Evolutionary conservation across 1,139 yeast species (phyloP).

Genomic region (Hansenula anomala): DNA sequence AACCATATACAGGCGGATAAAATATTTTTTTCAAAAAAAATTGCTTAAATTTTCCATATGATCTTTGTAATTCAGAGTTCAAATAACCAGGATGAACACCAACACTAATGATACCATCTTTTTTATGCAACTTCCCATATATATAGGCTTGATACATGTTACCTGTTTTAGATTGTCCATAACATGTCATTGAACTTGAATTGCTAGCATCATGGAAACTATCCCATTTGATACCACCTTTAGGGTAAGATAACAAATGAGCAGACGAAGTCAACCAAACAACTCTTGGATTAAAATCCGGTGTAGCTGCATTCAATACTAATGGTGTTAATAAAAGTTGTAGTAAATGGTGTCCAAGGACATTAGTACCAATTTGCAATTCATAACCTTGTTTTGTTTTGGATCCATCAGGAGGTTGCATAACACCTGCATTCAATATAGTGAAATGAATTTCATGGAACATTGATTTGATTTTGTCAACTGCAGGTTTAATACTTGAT

Average conservation of each 20-base stretch:
- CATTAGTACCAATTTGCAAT: conserved; percentile 45
- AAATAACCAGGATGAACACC: conserved; percentile 18
- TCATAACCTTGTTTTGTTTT: conserved; percentile 40
- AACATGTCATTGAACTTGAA: conserved; percentile 13
- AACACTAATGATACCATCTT: conserved; percentile 28
- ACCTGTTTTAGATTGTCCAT: conserved; percentile 48
- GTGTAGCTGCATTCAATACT: conserved; percentile 23
- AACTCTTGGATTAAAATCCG: conserved; percentile 28
- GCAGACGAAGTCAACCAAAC: conserved; percentile 44
- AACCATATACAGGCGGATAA: conserved; percentile 32
- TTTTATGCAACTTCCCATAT: conserved; percentile 35
- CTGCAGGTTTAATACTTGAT: conserved; percentile 37
- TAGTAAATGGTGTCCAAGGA: conserved; percentile 43
- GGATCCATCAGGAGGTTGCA: conserved; percentile 35
- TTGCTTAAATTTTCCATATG: background rate
- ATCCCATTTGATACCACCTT: conserved; percentile 39
- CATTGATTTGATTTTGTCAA: conserved; percentile 25
- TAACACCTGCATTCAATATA: conserved; percentile 50
- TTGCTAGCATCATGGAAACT: conserved; percentile 14
- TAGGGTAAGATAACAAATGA: conserved; percentile 30
- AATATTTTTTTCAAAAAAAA: conserved; percentile 5
- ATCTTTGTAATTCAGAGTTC: too few species aligned
- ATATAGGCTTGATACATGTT: conserved; percentile 37
- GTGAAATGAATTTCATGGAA: conserved; percentile 33
- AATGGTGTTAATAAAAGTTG: conserved; percentile 41